Evolutionary conservation across 805 yeast species (phyloP), one percentile per base, ranked within the genome.

Genomic region (Candida fluviatilis): DNA sequence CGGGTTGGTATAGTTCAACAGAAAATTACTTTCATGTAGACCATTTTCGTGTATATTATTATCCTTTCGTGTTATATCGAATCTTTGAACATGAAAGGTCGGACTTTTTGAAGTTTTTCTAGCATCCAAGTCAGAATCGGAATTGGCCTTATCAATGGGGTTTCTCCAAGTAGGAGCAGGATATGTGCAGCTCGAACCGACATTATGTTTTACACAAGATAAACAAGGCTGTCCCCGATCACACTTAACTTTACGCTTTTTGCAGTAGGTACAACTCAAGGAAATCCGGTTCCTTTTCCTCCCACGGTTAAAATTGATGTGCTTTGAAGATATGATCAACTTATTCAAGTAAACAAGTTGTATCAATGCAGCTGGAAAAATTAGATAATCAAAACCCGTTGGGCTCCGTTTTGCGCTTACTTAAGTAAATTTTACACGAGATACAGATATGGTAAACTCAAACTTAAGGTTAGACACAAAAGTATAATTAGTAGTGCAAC

Each of bases 231-330:
- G 42, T 11, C 54, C 55, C 23, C 66, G 49, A 45, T 65, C 69
- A 47, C 71, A 65, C 37, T 59, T 62, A 31, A 64, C 65, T 42
- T 65, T 65, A 23, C 69, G 41, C 36, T 46, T 50, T 39, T 61
- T 59, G 50, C 71, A 65, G 28, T 53, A 56, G 35, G 43, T 50
- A 40, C 71, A 65, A 42, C 58, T 58, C 18, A 64, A 49, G 11
- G 66, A 50, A 11, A 60, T 39, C 27, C 66, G 43, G 36, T 54
- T 55, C 30, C 62, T 34, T 38, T 56, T 60, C 30, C 34, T 44
- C 13, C 13, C 34, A 26, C 13, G 5, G 11, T n/a, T n/a, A n/a
- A n/a, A n/a, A n/a, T n/a, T n/a, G n/a, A n/a, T n/a, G n/a, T n/a
- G n/a, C n/a, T n/a, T n/a, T n/a, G n/a, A n/a, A n/a, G n/a, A n/a